Evolutionary conservation across 768 basidiomycete genomes (phyloP), one percentile per base, ranked within the genome.

Genomic region (Boletus vinaceobasis): DNA sequence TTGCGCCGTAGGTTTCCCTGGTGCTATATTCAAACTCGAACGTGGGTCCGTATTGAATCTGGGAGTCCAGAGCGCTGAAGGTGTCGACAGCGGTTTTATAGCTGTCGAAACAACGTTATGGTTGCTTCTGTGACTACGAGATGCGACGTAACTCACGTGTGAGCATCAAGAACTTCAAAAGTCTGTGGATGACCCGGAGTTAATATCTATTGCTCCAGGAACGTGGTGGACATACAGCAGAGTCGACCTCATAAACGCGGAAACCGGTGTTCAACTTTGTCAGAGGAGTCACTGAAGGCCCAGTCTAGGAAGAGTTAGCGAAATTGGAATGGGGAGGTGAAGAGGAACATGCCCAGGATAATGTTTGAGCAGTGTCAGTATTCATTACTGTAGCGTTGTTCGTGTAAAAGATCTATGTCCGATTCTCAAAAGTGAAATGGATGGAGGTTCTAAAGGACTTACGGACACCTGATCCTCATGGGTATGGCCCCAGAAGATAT

Each of bases 231-330:
- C 82, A 47, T 66, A 88, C 87, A 52, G 71, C 76, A 31, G 87
- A 85, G 46, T 77, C 77, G 7, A 77, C 58, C 53, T 77, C 76
- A 53, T 75, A 77, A 43, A 75, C 63, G 19, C 71, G 75, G 76
- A 90, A 90, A 17, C 89, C 88, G 17, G 83, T 82, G 68, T 91
- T 90, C 40, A 90, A 66, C 64, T 88, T 87, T 14, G 77, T 87
- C 38, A 81, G 65, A 5, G 88, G 87, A 0, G 87, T 88, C 32
- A 90, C 69, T 0, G 86, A 87, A 0, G 88, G 88, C 0, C 76
- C 85, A 19, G 83, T 83, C 87, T 88, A 59, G 36, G 56, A 29
- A 42, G n/a, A 7, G 31, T 64, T 13, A 51, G 38, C 9, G 17
- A 52, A 55, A 26, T 48, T 33, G 61, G 60, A 39, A 52, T 14